Evolutionary conservation across 2,329 filamentous ascomycete genomes (phyloP), one percentile per base, ranked within the genome.

Genomic region (Sclerotinia spermophila): DNA sequence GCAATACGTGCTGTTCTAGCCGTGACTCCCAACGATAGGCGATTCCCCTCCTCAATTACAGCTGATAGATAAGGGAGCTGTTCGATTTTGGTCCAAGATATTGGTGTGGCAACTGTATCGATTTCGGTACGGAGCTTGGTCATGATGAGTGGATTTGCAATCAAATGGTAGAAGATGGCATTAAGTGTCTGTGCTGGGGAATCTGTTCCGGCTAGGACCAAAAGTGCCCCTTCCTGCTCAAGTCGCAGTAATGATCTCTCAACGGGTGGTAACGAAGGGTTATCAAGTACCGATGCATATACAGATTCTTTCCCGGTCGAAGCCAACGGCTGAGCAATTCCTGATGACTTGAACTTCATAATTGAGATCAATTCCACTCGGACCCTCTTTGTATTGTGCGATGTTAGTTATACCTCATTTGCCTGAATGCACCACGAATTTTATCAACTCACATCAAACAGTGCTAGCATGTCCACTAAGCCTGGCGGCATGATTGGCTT

Each of bases 131-230:
- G 76, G 15, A 84, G 73, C 10, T 72, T 75, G 1, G 64, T 21
- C 0, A 80, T 73, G 3, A 80, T 76, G 0, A 70, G 3, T 0
- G 81, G 79, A 27, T 80, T 76, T 13, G 74, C 69, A 38, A 81
- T 79, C 1, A 84, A 73, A 76, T 81, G 72, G 74, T 78, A 83
- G 8, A 78, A 76, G 8, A 79, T 73, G 10, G 80, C 71, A 4
- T 78, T 72, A n/a, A 84, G 75, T 0, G 79, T 75, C 72, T 77
- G 77, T 6, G 76, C 77, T 0, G 78, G 80, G 0, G 81, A 83
- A 44, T 81, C 78, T 19, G 79, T 80, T 3, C 81, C 82, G 6
- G 81, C 82, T 38, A 70, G 56, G 1, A 74, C 76, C 13, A 80
- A 75, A 1, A 82, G 58, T 56, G 72, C 62, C 11, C 62, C 78